These are phyloP conservation scores for Malassezia globosa DNA, from an alignment of 1,284 basidiomycete genomes.

Conservation along the genomic window DNA sequence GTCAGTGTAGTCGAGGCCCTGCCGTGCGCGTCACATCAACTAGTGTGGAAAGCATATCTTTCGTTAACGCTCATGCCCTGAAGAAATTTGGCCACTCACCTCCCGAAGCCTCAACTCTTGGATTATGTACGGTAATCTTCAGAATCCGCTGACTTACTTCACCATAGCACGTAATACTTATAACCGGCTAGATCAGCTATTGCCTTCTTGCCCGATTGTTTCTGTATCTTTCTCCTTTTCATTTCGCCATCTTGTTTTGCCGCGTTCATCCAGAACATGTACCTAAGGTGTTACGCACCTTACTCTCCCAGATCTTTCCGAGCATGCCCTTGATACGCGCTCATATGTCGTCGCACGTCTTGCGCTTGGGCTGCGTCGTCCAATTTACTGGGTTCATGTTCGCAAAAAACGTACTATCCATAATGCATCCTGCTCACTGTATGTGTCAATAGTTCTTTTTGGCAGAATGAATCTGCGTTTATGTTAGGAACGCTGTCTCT, in stretches of 20 bases:
- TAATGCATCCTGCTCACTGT: slow-evolving; percentile 6
- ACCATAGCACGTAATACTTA: slow-evolving; percentile 11
- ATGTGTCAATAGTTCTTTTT: too few species aligned
- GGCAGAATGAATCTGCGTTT: too few species aligned
- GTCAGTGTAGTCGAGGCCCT: too few species aligned
- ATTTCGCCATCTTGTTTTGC: too few species aligned
- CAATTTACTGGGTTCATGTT: too few species aligned
- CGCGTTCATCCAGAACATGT: too few species aligned
- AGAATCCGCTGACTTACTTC: slow-evolving; percentile 13
- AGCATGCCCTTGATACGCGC: background rate
- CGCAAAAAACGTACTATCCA: slow-evolving; percentile 11
- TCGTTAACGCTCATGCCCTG: background rate
- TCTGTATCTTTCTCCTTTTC: too few species aligned
- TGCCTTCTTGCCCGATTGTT: too few species aligned
- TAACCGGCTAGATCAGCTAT: slow-evolving; percentile 2
- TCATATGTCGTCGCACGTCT: slow-evolving; percentile 10
- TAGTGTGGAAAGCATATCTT: too few species aligned
- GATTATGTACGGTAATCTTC: slow-evolving; percentile 3
- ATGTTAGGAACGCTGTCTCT: too few species aligned
- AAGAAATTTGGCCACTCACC: background rate
- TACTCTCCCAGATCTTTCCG: slow-evolving; percentile 3
- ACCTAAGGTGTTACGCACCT: background rate
- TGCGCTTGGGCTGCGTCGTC: slow-evolving; percentile 4
- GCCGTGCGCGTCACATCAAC: too few species aligned
- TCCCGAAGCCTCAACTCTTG: background rate